A percentile compares a stretch with the other conserved stretches of the same genome.
These are phyloP conservation scores for Suillus sp. DNA, from an alignment of 768 basidiomycete species.

Conservation along the genomic window DNA sequence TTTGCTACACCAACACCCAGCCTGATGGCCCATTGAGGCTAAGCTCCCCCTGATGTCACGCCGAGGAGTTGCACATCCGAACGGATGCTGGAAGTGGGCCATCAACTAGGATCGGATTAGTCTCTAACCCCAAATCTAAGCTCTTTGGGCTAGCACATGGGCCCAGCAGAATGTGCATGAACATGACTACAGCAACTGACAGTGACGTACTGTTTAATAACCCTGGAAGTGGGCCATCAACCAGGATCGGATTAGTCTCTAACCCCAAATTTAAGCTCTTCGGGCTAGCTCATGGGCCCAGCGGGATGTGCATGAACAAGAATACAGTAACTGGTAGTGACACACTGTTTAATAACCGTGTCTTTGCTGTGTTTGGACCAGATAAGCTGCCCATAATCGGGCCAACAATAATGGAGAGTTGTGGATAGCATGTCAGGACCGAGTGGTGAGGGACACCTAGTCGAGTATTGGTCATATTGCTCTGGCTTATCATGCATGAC, in stretches of 20 bases:
- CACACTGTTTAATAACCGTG: not conserved
- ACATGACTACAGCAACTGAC: not conserved
- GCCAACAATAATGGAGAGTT: not conserved
- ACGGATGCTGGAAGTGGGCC: not conserved
- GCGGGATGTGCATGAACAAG: not conserved
- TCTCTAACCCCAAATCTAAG: not conserved
- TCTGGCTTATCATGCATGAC: not conserved
- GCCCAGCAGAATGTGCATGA: not conserved
- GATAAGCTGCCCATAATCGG: not conserved
- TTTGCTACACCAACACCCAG: constrained; percentile 74
- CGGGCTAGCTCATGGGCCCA: too few relatives aligned
- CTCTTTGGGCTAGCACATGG: too few relatives aligned
- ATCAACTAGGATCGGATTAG: not conserved
- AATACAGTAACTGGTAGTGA: not conserved
- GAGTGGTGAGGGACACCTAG: not conserved
- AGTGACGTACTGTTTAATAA: not conserved
- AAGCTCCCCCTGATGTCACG: not conserved
- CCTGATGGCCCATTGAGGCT: constrained; percentile 73
- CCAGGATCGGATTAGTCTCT: not conserved
- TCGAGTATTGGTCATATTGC: not conserved
- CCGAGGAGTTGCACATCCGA: not conserved
- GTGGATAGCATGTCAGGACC: not conserved
- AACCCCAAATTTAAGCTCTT: too few relatives aligned
- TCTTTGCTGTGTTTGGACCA: not conserved
- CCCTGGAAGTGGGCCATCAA: not conserved